Evolutionary conservation across 805 yeast genomes (phyloP), one percentile per base, ranked within the genome.

Genomic region (Kodamaea kakaduensis): DNA sequence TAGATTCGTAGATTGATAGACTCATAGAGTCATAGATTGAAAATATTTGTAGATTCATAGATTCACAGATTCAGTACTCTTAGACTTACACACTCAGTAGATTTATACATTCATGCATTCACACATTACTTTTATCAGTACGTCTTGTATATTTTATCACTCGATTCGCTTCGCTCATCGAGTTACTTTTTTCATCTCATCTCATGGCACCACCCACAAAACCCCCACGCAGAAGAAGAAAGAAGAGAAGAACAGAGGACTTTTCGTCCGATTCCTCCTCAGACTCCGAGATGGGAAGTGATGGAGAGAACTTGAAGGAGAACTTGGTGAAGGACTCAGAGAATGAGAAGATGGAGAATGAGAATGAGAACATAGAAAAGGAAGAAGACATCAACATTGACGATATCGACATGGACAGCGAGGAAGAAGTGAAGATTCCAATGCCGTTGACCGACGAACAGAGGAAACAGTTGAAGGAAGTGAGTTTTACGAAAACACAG

Each of bases 241-340:
- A 81, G 73, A 82, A 81, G 76, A 78, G 88, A 75, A 81, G 89
- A 78, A 82, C 90, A 0, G 86, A 81, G 34, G 87, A 80, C 45
- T 75, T 78, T 19, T 79, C 84, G 0, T 71, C 74, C 12, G 67
- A 67, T 27, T 69, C 77, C 2, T 69, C 64, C 23, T 71, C 78
- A 1, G 69, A 72, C 6, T 64, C 72, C 1, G 59, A 66, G 2
- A 59, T 70, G 1, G 34, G 21, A 17, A 35, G 37, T 4, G 40
- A 45, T 10, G 44, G 39, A 3, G 43, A 46, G 17, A 43, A 50
- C 32, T 45, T 32, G 12, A 36, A 28, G 27, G 41, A 28, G 48
- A 45, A 36, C 32, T 45, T 23, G 13, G 47, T 51, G 4, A 41
- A 42, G 9, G 31, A 19, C 25, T 37, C 32, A 36, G 31, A 12